These are phyloP conservation scores for Rhizoclosmatium sp. DNA, from an alignment of 192 early-diverging fungal genomes.

Conservation along the genomic window DNA sequence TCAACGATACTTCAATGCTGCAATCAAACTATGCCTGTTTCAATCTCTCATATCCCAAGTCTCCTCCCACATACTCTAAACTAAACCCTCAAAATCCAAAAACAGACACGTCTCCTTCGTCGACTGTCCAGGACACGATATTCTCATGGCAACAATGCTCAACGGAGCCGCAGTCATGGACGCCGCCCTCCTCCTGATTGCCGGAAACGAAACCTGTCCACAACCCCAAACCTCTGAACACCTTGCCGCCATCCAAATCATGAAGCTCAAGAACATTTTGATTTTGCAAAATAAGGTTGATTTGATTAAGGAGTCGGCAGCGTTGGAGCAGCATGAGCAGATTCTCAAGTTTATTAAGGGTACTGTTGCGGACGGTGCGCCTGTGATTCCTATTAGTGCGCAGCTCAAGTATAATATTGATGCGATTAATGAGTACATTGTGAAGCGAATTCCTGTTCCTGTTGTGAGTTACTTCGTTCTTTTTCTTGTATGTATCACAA, in stretches of 20 bases:
- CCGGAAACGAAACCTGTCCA: conserved; percentile 97
- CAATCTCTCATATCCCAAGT: no score
- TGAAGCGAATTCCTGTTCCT: conserved; percentile 94
- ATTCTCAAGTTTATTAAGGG: conserved; percentile 94
- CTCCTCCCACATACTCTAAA: no score
- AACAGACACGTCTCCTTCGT: conserved; percentile 95
- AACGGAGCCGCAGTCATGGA: conserved; percentile 98
- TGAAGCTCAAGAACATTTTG: conserved; percentile 96
- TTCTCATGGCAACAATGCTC: conserved; percentile 99
- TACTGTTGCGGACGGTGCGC: conserved; percentile 92
- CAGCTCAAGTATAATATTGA: conserved; percentile 99
- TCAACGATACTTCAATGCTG: no score
- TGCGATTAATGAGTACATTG: conserved; percentile 97
- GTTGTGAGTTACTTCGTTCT: conserved; percentile 39
- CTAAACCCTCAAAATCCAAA: no score
- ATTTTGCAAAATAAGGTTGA: conserved; percentile 99
- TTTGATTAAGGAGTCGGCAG: conserved; percentile 91
- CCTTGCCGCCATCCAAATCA: conserved; percentile 98
- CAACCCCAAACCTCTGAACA: conserved; percentile 99
- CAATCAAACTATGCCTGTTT: no score
- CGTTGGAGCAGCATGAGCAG: conserved; percentile 86
- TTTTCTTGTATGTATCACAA: neutral
- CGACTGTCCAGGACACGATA: conserved; percentile 99
- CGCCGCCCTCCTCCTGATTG: conserved; percentile 95
- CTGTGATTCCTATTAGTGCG: conserved; percentile 97